Percentiles rank a stretch among this genome's conserved stretches.
Evolutionary conservation across 2,329 filamentous ascomycete genomes (phyloP).

Genomic region (Pseudogymnoascus pannorum): DNA sequence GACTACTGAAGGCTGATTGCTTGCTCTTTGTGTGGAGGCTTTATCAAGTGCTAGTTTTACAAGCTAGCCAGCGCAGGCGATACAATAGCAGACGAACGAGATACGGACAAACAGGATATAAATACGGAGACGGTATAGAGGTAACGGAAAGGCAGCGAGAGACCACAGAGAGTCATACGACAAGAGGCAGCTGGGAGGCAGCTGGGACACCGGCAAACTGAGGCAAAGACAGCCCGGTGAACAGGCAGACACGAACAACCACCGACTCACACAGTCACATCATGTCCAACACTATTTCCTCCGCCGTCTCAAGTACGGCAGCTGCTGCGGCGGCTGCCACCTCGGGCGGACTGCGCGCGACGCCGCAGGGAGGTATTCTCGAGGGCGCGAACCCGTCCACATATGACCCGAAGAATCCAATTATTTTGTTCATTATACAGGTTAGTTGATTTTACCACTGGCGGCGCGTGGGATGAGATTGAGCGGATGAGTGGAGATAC

Average conservation of each 20-base stretch:
- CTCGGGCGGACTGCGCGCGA: not conserved
- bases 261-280: not conserved
- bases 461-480: not conserved
- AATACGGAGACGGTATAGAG: not conserved
- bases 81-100: not conserved
- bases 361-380: conserved; percentile 54
- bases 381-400: conserved; percentile 54
- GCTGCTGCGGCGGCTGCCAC: not conserved
- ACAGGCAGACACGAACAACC: not conserved
- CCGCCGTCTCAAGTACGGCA: conserved; percentile 8
- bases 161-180: not conserved
- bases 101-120: not conserved
- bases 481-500: not conserved
- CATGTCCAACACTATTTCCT: conserved; percentile 1
- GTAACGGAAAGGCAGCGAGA: not conserved
- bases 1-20: not conserved
- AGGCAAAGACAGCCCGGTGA: not conserved
- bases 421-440: conserved; percentile 64
- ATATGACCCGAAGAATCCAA: conserved; percentile 57
- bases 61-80: not conserved
- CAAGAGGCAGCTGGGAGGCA: not conserved
- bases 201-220: not conserved
- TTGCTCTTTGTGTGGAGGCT: not conserved
- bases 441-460: conserved; percentile 31
- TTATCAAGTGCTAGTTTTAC: not conserved